Evolutionary conservation across 108 stramenopile genomes (phyloP), one percentile per base, ranked within the genome.

Genomic region (Cyclotella distinguenda): DNA sequence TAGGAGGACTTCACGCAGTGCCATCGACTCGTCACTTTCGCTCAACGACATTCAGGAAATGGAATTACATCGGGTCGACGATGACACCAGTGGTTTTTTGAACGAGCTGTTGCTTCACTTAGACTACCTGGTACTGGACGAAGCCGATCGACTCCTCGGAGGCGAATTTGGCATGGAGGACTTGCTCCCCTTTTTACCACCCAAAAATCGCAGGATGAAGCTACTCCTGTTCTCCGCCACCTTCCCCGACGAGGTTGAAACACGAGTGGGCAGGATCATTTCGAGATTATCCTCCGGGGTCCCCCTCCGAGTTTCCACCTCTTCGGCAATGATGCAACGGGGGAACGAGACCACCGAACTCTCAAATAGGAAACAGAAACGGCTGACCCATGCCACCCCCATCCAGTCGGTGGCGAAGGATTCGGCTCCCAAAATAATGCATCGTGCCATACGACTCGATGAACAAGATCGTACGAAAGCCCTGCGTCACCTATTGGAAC

Each of bases 111-210:
- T 97, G 26, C 34, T 44, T 16, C 53, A 72, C 8, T 61, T 86
- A 58, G 34, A 73, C 30, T 95, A 83, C 56, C 60, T 99, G 21
- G 95, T 98, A n/a, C 66, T 99, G 46, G 98, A 99, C 60, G 98
- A 99, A 71, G 97, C 98, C 3, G 98, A 99, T 74, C 75, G 94
- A 6, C 66, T 98, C 3, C 62, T 98, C 22, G 76, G 82, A 0
- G 74, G 68, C 4, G 90, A 77, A 4, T 97, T 97, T 65, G 96
- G 96, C 51, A 62, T 97, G 40, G 74, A 83, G 54, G 61, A 72
- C 15, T 72, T 97, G 33, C 50, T 97, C 55, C 54, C 86, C 6
- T 35, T 87, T 16, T 52, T 86, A 12, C 80, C 84, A 3, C 40
- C 21, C 15, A 63, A 44, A 22, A 45, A 32, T 31, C 52, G 62